These are phyloP conservation scores for Diplodia sapinea DNA, from an alignment of 2,329 filamentous ascomycete genomes.

Conservation along the genomic window DNA sequence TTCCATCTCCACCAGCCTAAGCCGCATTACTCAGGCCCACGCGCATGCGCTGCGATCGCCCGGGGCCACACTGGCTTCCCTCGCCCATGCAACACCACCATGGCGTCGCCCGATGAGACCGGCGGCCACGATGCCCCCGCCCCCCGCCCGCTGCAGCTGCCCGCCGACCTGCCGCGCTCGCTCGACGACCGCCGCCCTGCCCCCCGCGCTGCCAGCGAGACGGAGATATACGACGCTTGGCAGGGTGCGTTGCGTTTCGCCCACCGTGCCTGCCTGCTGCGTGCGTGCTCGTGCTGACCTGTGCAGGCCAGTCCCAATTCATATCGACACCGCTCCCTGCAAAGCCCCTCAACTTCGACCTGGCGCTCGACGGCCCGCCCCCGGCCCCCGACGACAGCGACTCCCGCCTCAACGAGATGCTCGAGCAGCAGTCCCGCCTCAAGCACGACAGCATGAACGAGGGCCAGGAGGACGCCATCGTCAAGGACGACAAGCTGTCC, in stretches of 20 bases:
- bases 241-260: constrained; percentile 68
- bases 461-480: constrained; percentile 80
- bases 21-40: constrained; percentile 24
- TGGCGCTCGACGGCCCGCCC: constrained; percentile 79
- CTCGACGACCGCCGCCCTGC: constrained; percentile 83
- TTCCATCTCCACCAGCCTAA: constrained; percentile 2
- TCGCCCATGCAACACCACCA: constrained; percentile 32
- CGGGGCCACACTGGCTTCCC: constrained; percentile 29
- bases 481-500: constrained; percentile 74
- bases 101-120: constrained; percentile 45
- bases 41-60: constrained; percentile 30
- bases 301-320: constrained; percentile 89
- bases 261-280: constrained; percentile 16
- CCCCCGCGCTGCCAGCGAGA: constrained; percentile 75
- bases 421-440: constrained; percentile 89
- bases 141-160: constrained; percentile 67
- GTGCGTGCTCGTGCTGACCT: constrained; percentile 22
- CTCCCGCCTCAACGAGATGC: constrained; percentile 89
- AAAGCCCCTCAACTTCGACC: constrained; percentile 83
- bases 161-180: constrained; percentile 85
- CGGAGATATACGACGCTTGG: constrained; percentile 99
- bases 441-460: constrained; percentile 67
- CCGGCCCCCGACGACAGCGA: constrained; percentile 72
- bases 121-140: constrained; percentile 42
- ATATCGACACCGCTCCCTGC: constrained; percentile 84